Evolutionary conservation across 2,329 filamentous ascomycete genomes (phyloP).

Genomic region (Colletotrichum sp.): DNA sequence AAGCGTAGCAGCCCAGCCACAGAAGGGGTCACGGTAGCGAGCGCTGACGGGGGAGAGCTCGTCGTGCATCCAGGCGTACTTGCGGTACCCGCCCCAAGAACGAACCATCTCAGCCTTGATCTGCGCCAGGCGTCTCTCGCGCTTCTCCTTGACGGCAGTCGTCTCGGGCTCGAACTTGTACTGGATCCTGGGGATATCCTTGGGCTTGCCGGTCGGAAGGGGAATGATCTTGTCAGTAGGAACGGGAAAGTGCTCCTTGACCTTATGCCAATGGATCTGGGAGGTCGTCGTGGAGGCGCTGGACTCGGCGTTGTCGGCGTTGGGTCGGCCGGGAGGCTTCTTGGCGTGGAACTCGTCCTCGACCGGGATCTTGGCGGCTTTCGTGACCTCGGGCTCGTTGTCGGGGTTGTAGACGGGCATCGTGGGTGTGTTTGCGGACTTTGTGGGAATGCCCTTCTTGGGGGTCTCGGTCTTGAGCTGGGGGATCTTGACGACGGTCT

Average conservation of each 20-base stretch:
- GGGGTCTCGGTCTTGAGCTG: slow-evolving; percentile 11
- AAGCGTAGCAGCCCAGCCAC: slow-evolving; percentile 87
- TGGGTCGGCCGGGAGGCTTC: slow-evolving; percentile 23
- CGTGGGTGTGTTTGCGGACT: slow-evolving; percentile 1
- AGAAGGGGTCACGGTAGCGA: slow-evolving; percentile 78
- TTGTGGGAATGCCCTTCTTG: slow-evolving; percentile 4
- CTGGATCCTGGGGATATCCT: slow-evolving; percentile 79
- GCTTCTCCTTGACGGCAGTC: slow-evolving; percentile 61
- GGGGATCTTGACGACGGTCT: slow-evolving; percentile 18
- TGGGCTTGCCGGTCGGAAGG: slow-evolving; percentile 75
- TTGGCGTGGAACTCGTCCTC: slow-evolving; percentile 22
- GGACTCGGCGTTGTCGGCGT: slow-evolving; percentile 27
- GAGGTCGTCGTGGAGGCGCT: not conserved
- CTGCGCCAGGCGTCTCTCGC: slow-evolving; percentile 66
- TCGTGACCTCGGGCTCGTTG: slow-evolving; percentile 6
- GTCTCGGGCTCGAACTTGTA: slow-evolving; percentile 73
- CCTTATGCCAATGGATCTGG: slow-evolving; percentile 74
- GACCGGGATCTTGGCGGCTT: not conserved
- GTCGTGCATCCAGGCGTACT: slow-evolving; percentile 84
- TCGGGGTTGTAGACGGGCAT: slow-evolving; percentile 11
- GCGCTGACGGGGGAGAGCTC: slow-evolving; percentile 79
- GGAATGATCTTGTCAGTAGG: slow-evolving; percentile 72
- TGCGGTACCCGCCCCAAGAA: slow-evolving; percentile 83
- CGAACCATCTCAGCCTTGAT: slow-evolving; percentile 79
- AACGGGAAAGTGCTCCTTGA: slow-evolving; percentile 79